Percentiles rank a stretch among this genome's conserved stretches.
These are phyloP conservation scores for Solanum pennellii DNA, from an alignment of 257 asterid species.

Conservation along the genomic window DNA sequence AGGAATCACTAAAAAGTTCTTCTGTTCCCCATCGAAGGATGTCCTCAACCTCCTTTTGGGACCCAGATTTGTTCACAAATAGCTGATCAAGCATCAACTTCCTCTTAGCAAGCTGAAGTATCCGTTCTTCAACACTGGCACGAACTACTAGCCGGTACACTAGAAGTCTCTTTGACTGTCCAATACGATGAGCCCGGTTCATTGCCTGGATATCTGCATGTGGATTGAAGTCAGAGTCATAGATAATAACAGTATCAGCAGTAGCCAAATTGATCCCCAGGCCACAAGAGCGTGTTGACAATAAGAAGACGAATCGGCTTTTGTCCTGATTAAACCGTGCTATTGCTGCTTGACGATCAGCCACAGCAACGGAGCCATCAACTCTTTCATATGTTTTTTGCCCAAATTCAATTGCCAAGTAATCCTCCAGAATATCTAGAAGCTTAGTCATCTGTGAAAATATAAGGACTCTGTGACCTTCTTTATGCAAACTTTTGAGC, in stretches of 20 bases:
- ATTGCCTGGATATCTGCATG: constrained; percentile 99
- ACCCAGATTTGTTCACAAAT: constrained; percentile 88
- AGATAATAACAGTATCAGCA: constrained; percentile 93
- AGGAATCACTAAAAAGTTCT: constrained; percentile 78
- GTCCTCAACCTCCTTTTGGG: constrained; percentile 93
- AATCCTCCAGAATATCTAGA: constrained; percentile 94
- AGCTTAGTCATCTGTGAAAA: constrained; percentile 98
- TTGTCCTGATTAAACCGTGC: constrained; percentile 91
- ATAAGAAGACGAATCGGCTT: constrained; percentile 84
- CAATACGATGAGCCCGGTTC: constrained; percentile 97
- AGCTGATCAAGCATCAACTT: constrained; percentile 98
- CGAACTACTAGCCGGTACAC: constrained; percentile 97
- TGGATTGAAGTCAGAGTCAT: constrained; percentile 97
- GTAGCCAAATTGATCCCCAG: constrained; percentile 99
- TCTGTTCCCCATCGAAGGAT: constrained; percentile 97
- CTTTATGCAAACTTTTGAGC: constrained; percentile 73
- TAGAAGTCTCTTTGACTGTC: constrained; percentile 88
- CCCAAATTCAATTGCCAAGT: constrained; percentile 80
- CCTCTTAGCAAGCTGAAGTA: constrained; percentile 95
- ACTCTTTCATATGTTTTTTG: constrained; percentile 91
- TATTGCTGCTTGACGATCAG: constrained; percentile 87
- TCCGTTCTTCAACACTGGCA: constrained; percentile 99
- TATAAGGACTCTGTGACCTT: constrained; percentile 89
- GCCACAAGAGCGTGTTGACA: constrained; percentile 97
- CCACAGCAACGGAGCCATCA: constrained; percentile 91